Evolutionary conservation across 306 rosid genomes (phyloP).

Genomic region (Sicyos edulis): DNA sequence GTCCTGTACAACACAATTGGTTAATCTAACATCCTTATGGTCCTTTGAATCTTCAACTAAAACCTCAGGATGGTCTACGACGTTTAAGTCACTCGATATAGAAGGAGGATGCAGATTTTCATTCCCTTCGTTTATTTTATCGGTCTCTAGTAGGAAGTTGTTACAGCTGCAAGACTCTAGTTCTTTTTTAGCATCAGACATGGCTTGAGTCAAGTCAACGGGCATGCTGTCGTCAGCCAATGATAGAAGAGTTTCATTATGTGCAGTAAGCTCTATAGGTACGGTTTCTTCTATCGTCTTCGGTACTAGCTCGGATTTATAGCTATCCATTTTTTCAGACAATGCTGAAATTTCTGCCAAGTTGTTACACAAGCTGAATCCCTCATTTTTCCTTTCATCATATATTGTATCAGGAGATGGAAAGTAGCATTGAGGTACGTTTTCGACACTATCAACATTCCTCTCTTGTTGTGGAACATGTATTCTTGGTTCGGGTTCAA

Average conservation of each 20-base stretch:
- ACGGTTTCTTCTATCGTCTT: constrained; percentile 29
- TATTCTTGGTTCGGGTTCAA: constrained; percentile 29
- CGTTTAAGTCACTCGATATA: constrained; percentile 28
- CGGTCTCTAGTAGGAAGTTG: constrained; percentile 26
- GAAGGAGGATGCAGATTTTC: constrained; percentile 30
- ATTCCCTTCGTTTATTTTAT: constrained; percentile 34
- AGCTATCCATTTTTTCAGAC: constrained; percentile 27
- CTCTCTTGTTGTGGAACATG: constrained; percentile 25
- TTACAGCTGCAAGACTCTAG: constrained; percentile 22
- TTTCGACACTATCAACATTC: constrained; percentile 25
- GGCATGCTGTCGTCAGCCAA: constrained; percentile 27
- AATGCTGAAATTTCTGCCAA: constrained; percentile 21
- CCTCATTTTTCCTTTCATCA: constrained; percentile 10
- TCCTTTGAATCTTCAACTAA: constrained; percentile 34
- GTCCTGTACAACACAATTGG: constrained; percentile 22
- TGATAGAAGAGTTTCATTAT: constrained; percentile 27
- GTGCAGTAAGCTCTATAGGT: constrained; percentile 30
- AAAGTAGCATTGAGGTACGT: constrained; percentile 11
- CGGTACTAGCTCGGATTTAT: constrained; percentile 26
- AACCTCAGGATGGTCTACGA: constrained; percentile 31
- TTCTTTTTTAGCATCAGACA: constrained; percentile 28
- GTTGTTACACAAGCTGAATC: neutral
- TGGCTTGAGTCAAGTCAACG: constrained; percentile 16
- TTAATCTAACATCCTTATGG: constrained; percentile 25
- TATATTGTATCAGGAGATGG: constrained; percentile 10